A percentile compares a stretch with the other conserved stretches of the same genome.
Evolutionary conservation across 352 stramenopile genomes (phyloP).

Genomic region (Globisporangium sylvaticum): DNA sequence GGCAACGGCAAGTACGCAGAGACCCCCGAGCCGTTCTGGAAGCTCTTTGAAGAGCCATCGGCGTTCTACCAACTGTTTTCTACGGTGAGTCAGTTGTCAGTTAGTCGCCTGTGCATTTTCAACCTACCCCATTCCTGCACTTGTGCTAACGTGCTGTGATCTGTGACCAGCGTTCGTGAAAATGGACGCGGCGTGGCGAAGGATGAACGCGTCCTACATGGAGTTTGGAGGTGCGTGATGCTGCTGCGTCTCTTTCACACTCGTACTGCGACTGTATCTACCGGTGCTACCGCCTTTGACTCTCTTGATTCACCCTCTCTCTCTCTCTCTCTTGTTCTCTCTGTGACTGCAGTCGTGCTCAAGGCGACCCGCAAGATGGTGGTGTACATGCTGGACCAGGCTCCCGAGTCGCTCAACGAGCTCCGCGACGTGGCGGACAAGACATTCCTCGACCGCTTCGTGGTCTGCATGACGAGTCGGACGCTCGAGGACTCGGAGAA

Average conservation of each 20-base stretch:
- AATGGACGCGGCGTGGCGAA: constrained; percentile 80
- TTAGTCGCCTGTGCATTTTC: not conserved
- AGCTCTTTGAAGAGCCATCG: constrained; percentile 78
- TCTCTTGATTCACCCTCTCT: not conserved
- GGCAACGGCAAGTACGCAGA: constrained; percentile 54
- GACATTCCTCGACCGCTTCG: constrained; percentile 70
- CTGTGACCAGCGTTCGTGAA: constrained; percentile 65
- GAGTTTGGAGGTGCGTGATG: constrained; percentile 66
- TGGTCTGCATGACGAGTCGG: constrained; percentile 39
- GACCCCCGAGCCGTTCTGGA: constrained; percentile 48
- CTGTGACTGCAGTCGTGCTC: constrained; percentile 53
- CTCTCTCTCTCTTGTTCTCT: not conserved
- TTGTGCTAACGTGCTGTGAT: not conserved
- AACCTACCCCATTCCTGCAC: not conserved
- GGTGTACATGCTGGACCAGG: constrained; percentile 51
- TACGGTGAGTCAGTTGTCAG: constrained; percentile 22
- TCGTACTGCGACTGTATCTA: not conserved
- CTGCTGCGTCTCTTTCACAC: not conserved
- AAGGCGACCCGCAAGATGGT: constrained; percentile 64
- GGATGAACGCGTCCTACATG: constrained; percentile 83
- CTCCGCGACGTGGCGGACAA: constrained; percentile 47
- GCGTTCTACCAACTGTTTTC: constrained; percentile 83
- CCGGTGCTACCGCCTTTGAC: not conserved
- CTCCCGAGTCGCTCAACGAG: constrained; percentile 47
- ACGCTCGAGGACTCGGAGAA: constrained; percentile 67